phyloP scores from a whole-genome alignment of 179 eudicot genomes.

The Corrigiola litoralis region DNA sequence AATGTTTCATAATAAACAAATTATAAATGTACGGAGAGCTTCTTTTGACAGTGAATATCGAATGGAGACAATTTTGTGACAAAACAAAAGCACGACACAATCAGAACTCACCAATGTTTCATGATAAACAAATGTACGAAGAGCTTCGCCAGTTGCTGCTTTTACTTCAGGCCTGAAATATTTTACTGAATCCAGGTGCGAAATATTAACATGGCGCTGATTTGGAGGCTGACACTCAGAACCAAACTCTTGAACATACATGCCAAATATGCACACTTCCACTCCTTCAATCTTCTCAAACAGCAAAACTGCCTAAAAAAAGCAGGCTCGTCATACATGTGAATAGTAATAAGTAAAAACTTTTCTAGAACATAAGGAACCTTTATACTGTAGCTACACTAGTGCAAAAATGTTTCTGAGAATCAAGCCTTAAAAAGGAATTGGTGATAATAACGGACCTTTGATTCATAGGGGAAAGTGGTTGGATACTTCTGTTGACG shows the following conservation, averaged over 20 bases:
- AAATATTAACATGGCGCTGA: constrained; percentile 87
- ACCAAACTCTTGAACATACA: constrained; percentile 99
- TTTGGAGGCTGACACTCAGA: constrained; percentile 84
- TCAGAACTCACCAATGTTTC: constrained; percentile 71
- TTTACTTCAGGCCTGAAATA: constrained; percentile 91
- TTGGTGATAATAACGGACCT: too few relatives aligned
- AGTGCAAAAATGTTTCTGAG: too few relatives aligned
- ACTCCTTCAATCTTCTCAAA: constrained; percentile 96
- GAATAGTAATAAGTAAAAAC: background rate
- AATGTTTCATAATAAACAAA: background rate
- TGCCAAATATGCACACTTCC: constrained; percentile 92
- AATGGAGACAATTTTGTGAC: background rate
- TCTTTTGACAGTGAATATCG: background rate
- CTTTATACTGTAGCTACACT: background rate
- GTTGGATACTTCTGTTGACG: constrained; percentile 81
- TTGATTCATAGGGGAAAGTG: constrained; percentile 85
- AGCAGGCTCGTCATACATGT: background rate
- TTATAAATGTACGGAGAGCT: background rate
- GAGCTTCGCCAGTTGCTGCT: constrained; percentile 89
- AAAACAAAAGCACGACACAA: background rate
- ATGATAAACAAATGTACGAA: constrained; percentile 95
- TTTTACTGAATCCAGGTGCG: constrained; percentile 97
- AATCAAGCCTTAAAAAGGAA: too few relatives aligned
- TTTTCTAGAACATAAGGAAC: background rate
- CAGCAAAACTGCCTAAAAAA: constrained; percentile 70